Evolutionary conservation across 768 basidiomycete genomes (phyloP).

Genomic region (Paxillus ammoniavirescens): DNA sequence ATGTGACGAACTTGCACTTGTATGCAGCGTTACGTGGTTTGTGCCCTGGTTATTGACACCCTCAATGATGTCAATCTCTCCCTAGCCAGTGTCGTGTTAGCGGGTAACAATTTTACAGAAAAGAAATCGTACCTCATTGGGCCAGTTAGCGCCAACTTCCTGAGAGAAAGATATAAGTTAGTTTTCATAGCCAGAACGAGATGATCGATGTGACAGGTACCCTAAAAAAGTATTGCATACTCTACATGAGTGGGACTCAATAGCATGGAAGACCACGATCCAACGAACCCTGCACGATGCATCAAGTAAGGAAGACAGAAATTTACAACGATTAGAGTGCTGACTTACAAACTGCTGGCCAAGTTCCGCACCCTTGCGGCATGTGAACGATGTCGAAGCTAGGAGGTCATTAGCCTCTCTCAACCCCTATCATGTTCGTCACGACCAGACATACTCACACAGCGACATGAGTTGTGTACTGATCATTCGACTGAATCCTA

Average conservation of each 20-base stretch:
- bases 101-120: not conserved
- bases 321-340: too few species aligned
- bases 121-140: conserved; percentile 6
- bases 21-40: conserved; percentile 30
- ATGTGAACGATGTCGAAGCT: conserved; percentile 34
- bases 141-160: conserved; percentile 30
- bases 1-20: conserved; percentile 17
- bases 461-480: conserved; percentile 32
- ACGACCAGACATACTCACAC: conserved; percentile 15
- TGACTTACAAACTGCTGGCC: conserved; percentile 32
- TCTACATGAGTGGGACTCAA: too few species aligned
- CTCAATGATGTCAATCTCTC: conserved; percentile 35
- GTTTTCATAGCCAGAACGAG: not conserved
- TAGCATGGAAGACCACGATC: not conserved
- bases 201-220: too few species aligned
- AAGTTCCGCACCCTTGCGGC: conserved; percentile 36
- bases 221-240: too few species aligned
- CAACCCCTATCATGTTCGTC: not conserved
- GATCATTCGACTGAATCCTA: conserved; percentile 25
- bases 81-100: conserved; percentile 9
- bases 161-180: conserved; percentile 3
- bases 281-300: conserved; percentile 4
- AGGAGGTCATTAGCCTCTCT: not conserved
- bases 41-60: conserved; percentile 32
- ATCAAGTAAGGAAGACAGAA: not conserved